phyloP scores from a whole-genome alignment of 805 yeast genomes.

The Candida adriatica region DNA sequence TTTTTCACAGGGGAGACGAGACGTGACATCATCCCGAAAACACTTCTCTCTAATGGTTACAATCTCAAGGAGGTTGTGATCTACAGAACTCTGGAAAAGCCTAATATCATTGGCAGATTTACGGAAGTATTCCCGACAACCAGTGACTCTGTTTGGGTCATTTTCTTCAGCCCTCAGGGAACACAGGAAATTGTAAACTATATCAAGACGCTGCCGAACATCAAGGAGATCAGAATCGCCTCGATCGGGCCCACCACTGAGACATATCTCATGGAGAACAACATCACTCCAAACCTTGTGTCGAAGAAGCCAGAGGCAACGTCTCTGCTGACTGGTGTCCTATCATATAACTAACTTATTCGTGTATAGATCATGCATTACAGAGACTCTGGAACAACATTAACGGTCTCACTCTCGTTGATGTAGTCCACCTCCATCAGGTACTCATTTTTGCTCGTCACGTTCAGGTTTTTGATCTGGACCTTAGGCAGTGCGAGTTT shows the following conservation, averaged over 20 bases:
- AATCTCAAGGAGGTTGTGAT: constrained; percentile 53
- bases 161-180: constrained; percentile 90
- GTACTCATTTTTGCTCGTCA: constrained; percentile 27
- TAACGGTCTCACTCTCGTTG: constrained; percentile 61
- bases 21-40: constrained; percentile 72
- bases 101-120: constrained; percentile 31
- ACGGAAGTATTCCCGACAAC: constrained; percentile 27
- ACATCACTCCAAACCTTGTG: constrained; percentile 53
- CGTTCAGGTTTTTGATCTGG: constrained; percentile 32
- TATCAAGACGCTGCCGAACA: constrained; percentile 20
- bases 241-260: constrained; percentile 93
- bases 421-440: constrained; percentile 55
- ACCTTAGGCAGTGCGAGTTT: constrained; percentile 61
- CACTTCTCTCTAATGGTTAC: constrained; percentile 37
- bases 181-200: constrained; percentile 54
- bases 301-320: constrained; percentile 69
- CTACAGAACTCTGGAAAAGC: constrained; percentile 55
- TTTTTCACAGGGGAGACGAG: constrained; percentile 86
- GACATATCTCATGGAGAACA: constrained; percentile 44
- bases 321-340: constrained; percentile 37
- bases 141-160: constrained; percentile 51
- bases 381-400: constrained; percentile 56
- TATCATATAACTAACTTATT: constrained; percentile 1
- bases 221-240: constrained; percentile 41
- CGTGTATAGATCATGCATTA: constrained; percentile 2